Conservation (phyloP, 768 basidiomycete species). For the Podaxis mareebaensis region DNA sequence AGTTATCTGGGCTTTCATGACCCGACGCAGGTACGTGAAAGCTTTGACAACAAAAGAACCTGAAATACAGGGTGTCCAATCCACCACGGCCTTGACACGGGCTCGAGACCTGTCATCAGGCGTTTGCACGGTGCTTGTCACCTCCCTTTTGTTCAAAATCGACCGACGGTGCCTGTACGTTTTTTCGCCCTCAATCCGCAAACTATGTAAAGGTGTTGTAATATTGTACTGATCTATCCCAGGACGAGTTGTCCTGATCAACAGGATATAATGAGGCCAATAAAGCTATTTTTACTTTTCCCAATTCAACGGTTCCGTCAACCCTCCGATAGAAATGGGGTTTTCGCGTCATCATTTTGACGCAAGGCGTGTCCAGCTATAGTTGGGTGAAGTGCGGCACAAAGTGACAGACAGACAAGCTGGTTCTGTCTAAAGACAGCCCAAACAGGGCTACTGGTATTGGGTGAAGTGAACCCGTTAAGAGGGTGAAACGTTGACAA, state of each 20-base stretch:
- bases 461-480: neutral
- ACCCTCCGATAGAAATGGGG: slow-evolving; percentile 12
- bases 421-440: neutral
- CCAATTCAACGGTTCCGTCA: slow-evolving; percentile 10
- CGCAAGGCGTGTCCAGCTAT: neutral
- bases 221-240: neutral
- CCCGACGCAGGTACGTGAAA: neutral
- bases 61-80: neutral
- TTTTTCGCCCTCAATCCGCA: neutral
- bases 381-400: neutral
- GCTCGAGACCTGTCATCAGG: neutral
- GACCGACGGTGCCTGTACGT: neutral
- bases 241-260: neutral
- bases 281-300: slow-evolving; percentile 3
- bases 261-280: neutral
- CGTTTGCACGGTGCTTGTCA: neutral
- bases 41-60: neutral
- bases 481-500: neutral
- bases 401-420: neutral
- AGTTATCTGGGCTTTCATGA: neutral
- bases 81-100: neutral
- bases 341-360: slow-evolving; percentile 12
- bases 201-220: neutral
- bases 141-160: neutral
- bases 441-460: neutral